phyloP scores from a whole-genome alignment of 108 stramenopile genomes.

The Hondaea fermentalgiana region DNA sequence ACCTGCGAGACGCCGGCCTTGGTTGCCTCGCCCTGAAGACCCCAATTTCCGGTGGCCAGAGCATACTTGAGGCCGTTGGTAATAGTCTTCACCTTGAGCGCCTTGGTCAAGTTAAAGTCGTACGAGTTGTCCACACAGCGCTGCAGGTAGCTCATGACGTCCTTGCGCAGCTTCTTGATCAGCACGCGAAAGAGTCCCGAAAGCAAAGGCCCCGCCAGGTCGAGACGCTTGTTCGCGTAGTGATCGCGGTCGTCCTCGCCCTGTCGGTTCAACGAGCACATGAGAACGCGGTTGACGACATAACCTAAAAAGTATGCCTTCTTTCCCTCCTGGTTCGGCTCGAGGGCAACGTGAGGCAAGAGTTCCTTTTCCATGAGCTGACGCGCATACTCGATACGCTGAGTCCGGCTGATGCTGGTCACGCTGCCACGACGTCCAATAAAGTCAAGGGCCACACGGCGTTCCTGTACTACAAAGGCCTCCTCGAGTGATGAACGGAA shows the following conservation, averaged over 20 bases:
- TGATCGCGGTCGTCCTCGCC: constrained; percentile 93
- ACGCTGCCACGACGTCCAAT: not conserved
- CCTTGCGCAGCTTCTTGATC: constrained; percentile 90
- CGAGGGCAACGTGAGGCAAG: constrained; percentile 87
- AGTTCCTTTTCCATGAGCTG: constrained; percentile 89
- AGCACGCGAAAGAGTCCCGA: constrained; percentile 92
- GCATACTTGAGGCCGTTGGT: constrained; percentile 89
- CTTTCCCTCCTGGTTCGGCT: constrained; percentile 71
- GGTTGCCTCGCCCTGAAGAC: constrained; percentile 96
- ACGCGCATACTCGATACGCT: constrained; percentile 71
- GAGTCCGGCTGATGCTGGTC: not conserved
- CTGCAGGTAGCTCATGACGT: constrained; percentile 85
- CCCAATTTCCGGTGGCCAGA: constrained; percentile 96
- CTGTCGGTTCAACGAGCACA: constrained; percentile 72
- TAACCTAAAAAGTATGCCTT: constrained; percentile 88
- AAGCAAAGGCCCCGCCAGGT: constrained; percentile 89
- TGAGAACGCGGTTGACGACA: constrained; percentile 78
- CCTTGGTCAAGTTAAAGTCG: constrained; percentile 89
- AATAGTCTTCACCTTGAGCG: constrained; percentile 75
- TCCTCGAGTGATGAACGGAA: constrained; percentile 15
- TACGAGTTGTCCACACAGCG: constrained; percentile 86
- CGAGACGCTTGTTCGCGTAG: constrained; percentile 95
- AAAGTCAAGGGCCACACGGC: not conserved
- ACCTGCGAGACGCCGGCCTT: constrained; percentile 96
- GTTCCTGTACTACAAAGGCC: not conserved